Evolutionary conservation across 345 rosid genomes (phyloP).

Genomic region (Hevea brasiliensis): DNA sequence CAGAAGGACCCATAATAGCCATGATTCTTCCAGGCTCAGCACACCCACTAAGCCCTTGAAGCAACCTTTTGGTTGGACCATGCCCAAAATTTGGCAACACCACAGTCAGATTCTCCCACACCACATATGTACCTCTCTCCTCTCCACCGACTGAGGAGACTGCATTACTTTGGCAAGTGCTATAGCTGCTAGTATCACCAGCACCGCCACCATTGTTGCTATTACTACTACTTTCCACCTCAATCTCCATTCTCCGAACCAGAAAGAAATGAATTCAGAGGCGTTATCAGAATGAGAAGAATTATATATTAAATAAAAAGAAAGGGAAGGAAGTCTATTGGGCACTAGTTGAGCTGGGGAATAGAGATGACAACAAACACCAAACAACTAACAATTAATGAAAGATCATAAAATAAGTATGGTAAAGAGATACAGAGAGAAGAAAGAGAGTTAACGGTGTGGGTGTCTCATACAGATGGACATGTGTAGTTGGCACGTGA

Average conservation of each 20-base stretch:
- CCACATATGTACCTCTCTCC: slow-evolving; percentile 47
- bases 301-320: not conserved
- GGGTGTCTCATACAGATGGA: slow-evolving; percentile 7
- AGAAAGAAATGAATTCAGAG: not conserved
- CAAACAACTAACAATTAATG: slow-evolving; percentile 33
- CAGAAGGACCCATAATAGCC: slow-evolving; percentile 99
- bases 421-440: not conserved
- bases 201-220: slow-evolving; percentile 11
- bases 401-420: not conserved
- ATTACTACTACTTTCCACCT: slow-evolving; percentile 33
- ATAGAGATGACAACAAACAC: slow-evolving; percentile 21
- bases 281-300: not conserved
- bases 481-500: slow-evolving; percentile 27
- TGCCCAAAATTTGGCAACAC: slow-evolving; percentile 75
- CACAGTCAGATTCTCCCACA: slow-evolving; percentile 80
- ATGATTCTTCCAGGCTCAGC: slow-evolving; percentile 94
- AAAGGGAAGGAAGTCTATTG: not conserved
- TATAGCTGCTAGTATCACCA: not conserved
- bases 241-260: slow-evolving; percentile 51
- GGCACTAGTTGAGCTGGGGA: not conserved
- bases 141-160: slow-evolving; percentile 19
- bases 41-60: slow-evolving; percentile 75
- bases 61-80: slow-evolving; percentile 66
- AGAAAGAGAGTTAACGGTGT: slow-evolving; percentile 11
- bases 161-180: not conserved